Evolutionary conservation across 2,329 filamentous ascomycete genomes (phyloP).

Genomic region (Malbranchea cinnamomea): DNA sequence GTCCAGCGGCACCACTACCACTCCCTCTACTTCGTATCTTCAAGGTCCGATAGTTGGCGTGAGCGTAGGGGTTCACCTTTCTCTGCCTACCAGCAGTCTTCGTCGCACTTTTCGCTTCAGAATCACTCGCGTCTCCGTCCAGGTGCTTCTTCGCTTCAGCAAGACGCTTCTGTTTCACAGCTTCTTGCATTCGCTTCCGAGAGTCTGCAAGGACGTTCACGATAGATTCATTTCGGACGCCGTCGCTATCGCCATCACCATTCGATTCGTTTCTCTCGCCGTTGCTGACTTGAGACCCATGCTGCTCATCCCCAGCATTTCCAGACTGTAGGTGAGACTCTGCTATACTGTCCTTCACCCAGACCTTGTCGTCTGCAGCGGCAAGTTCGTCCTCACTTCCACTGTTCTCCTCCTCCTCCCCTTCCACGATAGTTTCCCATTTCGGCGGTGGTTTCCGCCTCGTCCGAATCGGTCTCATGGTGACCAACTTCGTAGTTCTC

Average conservation of each 20-base stretch:
- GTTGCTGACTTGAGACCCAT: too few relatives aligned
- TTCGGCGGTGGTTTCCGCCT: slow-evolving; percentile 18
- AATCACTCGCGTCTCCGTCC: slow-evolving; percentile 9
- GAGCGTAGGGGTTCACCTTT: slow-evolving; percentile 31
- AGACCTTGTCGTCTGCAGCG: slow-evolving; percentile 18
- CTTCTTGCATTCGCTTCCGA: too few relatives aligned
- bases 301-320: too few relatives aligned
- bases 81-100: slow-evolving; percentile 16
- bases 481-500: slow-evolving; percentile 30
- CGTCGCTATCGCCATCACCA: slow-evolving; percentile 19
- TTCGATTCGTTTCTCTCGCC: too few relatives aligned
- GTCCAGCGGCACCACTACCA: slow-evolving; percentile 17
- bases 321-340: too few relatives aligned
- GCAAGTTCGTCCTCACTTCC: slow-evolving; percentile 17
- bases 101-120: slow-evolving; percentile 13
- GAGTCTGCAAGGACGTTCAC: too few relatives aligned
- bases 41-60: slow-evolving; percentile 34
- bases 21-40: slow-evolving; percentile 29
- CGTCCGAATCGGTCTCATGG: slow-evolving; percentile 26
- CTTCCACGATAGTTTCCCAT: slow-evolving; percentile 9
- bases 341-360: too few relatives aligned
- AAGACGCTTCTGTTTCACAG: too few relatives aligned
- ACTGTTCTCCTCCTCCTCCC: too few relatives aligned
- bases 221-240: slow-evolving; percentile 10
- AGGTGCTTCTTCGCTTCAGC: slow-evolving; percentile 8